Conservation (phyloP, 306 rosid species). For the Cicer cuneatum region DNA sequence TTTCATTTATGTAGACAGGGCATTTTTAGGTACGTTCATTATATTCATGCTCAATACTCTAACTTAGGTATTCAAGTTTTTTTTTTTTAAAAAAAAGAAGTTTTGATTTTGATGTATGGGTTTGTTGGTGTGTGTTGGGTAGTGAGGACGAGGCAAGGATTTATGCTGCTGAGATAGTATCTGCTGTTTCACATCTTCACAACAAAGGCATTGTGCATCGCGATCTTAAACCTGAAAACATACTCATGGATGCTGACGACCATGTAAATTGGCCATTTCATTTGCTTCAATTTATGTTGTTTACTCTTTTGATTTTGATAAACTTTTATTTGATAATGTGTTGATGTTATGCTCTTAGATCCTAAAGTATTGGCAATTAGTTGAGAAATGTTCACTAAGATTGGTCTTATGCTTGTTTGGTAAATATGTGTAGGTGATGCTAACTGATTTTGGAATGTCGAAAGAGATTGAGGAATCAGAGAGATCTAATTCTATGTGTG, state of each 20-base stretch:
- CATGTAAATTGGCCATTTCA: conserved; percentile 68
- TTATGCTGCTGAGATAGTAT: conserved; percentile 92
- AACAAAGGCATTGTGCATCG: conserved; percentile 86
- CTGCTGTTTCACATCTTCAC: conserved; percentile 96
- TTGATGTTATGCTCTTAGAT: not conserved
- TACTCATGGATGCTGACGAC: conserved; percentile 87
- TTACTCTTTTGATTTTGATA: not conserved
- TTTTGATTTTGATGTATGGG: conserved; percentile 44
- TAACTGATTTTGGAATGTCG: conserved; percentile 94
- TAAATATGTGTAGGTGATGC: conserved; percentile 68
- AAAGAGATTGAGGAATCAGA: conserved; percentile 85
- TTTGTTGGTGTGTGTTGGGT: no score
- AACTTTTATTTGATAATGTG: no score
- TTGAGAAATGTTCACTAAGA: not conserved
- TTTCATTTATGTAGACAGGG: conserved; percentile 90
- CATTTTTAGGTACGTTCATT: conserved; percentile 67
- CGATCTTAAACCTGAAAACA: conserved; percentile 97
- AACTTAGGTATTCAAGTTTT: not conserved
- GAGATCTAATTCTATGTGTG: conserved; percentile 91
- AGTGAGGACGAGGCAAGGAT: conserved; percentile 98
- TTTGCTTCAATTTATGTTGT: conserved; percentile 15
- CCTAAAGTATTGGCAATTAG: conserved; percentile 6
- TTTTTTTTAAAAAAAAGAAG: no score
- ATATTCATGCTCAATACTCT: not conserved
- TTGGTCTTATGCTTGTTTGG: conserved; percentile 2